These are phyloP conservation scores for Aegilops umbellulata DNA, from an alignment of 176 grass and related monocot genomes.

Conservation along the genomic window DNA sequence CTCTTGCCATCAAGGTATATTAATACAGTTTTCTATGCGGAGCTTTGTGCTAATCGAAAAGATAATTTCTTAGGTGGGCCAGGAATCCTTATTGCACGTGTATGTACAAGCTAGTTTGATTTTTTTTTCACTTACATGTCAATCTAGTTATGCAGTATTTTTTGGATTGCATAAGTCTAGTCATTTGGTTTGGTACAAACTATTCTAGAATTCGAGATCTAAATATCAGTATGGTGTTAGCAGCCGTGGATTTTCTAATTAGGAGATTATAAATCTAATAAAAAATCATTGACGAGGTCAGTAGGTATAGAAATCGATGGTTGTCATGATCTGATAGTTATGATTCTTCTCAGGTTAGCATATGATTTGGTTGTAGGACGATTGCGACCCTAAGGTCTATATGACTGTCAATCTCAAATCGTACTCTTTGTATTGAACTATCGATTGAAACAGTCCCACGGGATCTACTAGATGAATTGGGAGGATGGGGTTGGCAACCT, in stretches of 20 bases:
- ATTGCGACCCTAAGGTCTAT: neutral
- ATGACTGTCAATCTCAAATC: neutral
- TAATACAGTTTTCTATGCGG: neutral
- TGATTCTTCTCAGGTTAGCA: neutral
- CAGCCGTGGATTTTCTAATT: neutral
- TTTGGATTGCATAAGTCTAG: neutral
- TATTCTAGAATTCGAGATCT: conserved; percentile 5
- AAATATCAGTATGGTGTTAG: neutral
- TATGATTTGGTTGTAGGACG: neutral
- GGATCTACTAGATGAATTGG: neutral
- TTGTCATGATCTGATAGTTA: neutral
- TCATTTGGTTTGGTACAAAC: neutral
- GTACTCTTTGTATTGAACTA: neutral
- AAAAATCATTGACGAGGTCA: neutral
- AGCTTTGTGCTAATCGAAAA: neutral
- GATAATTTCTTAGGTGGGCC: neutral
- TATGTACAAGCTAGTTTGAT: neutral
- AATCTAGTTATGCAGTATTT: neutral
- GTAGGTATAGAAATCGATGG: neutral
- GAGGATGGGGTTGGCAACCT: neutral
- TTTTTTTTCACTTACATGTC: neutral
- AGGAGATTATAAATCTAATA: neutral
- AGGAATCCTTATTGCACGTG: neutral
- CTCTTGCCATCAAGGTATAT: neutral
- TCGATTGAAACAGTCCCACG: neutral